Evolutionary conservation across 352 stramenopile genomes (phyloP).

Genomic region (Globisporangium middletonii): DNA sequence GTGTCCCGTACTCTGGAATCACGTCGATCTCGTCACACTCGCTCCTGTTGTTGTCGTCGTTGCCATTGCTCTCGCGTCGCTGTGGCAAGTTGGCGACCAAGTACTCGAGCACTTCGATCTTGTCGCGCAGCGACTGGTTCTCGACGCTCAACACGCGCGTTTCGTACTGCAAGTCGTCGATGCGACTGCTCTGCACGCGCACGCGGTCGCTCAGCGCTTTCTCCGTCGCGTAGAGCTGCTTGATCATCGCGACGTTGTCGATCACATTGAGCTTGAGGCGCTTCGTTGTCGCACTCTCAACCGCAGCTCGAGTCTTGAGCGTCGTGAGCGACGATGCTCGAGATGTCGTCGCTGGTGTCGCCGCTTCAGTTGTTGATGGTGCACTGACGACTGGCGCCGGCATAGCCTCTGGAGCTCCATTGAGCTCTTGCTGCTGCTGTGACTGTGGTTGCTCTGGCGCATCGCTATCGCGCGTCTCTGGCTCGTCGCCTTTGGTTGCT

Average conservation of each 20-base stretch:
- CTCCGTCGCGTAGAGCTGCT: slow-evolving; percentile 40
- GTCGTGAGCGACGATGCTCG: too few relatives aligned
- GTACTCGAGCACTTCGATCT: slow-evolving; percentile 57
- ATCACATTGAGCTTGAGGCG: slow-evolving; percentile 48
- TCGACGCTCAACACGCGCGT: slow-evolving; percentile 40
- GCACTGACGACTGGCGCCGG: background rate
- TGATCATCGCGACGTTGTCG: slow-evolving; percentile 56
- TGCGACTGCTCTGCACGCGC: slow-evolving; percentile 12
- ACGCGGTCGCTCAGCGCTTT: slow-evolving; percentile 28
- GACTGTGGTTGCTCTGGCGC: too few relatives aligned
- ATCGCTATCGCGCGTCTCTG: too few relatives aligned
- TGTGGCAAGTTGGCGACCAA: slow-evolving; percentile 17
- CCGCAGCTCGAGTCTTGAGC: background rate
- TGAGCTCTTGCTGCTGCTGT: too few relatives aligned
- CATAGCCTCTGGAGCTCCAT: too few relatives aligned
- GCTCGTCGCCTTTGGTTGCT: too few relatives aligned
- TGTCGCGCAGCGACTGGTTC: slow-evolving; percentile 50
- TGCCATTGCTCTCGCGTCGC: background rate
- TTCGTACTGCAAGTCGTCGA: slow-evolving; percentile 26
- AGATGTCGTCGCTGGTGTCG: too few relatives aligned
- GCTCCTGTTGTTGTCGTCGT: background rate
- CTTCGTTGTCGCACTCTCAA: slow-evolving; percentile 11
- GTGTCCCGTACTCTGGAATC: slow-evolving; percentile 31
- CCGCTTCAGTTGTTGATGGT: background rate
- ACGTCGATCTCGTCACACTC: slow-evolving; percentile 15